Percentiles rank a stretch among this genome's conserved stretches.
Conservation (phyloP, 768 basidiomycete genomes). For the Lactarius indigo region DNA sequence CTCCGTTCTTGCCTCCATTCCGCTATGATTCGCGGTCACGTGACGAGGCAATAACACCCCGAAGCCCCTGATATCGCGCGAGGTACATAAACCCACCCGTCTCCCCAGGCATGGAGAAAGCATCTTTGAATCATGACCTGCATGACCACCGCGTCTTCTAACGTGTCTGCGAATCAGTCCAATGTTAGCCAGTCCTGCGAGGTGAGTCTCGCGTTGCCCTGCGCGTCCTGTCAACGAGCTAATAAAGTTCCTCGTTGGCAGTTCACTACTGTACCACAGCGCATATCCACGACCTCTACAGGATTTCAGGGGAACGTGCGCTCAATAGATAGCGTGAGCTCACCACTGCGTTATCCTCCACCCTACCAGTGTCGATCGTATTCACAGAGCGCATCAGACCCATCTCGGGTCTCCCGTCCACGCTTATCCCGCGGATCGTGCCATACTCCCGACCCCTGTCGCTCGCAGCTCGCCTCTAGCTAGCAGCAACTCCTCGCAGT, state of each 20-base stretch:
- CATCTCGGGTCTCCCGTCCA: not conserved
- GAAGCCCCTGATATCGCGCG: conserved; percentile 14
- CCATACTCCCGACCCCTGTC: not conserved
- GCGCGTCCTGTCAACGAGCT: not conserved
- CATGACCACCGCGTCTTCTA: not conserved
- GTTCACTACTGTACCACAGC: not conserved
- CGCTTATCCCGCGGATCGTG: not conserved
- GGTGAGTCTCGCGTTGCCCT: not conserved
- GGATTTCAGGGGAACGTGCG: not conserved
- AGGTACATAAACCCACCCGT: conserved; percentile 12
- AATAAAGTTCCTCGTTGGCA: not conserved
- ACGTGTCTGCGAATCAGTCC: not conserved
- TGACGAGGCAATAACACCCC: not conserved
- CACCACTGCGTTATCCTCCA: too few species aligned
- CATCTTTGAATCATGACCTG: not conserved
- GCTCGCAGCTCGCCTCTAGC: not conserved
- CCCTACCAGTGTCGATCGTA: not conserved
- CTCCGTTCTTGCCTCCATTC: not conserved
- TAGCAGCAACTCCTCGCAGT: not conserved
- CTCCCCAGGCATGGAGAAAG: not conserved
- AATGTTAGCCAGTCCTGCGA: not conserved
- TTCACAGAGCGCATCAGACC: not conserved
- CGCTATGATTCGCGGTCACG: conserved; percentile 9
- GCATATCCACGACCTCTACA: not conserved
- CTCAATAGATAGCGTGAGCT: not conserved